phyloP scores from a whole-genome alignment of 805 yeast genomes.

The Metschnikowia continentalis region DNA sequence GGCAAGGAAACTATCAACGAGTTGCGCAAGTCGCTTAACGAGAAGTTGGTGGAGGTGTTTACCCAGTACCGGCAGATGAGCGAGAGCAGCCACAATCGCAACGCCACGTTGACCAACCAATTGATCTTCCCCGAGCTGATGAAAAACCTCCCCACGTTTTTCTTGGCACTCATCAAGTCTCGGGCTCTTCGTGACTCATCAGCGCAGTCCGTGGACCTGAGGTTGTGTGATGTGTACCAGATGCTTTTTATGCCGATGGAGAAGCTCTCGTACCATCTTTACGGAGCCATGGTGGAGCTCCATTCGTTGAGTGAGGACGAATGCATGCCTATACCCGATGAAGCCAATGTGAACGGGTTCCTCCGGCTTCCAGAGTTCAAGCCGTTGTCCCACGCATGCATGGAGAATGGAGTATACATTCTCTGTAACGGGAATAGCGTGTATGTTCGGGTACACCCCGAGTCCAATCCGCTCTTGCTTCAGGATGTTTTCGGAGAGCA shows the following conservation, averaged over 20 bases:
- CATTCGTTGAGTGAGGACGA: slow-evolving; percentile 62
- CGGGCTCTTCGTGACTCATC: slow-evolving; percentile 53
- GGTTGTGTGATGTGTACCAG: slow-evolving; percentile 51
- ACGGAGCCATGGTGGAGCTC: slow-evolving; percentile 75
- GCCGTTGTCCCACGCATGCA: slow-evolving; percentile 40
- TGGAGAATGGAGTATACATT: slow-evolving; percentile 73
- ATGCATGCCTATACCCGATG: slow-evolving; percentile 23
- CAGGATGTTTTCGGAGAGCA: slow-evolving; percentile 68
- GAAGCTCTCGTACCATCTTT: slow-evolving; percentile 58
- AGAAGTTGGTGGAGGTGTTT: slow-evolving; percentile 42
- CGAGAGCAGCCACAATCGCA: slow-evolving; percentile 35
- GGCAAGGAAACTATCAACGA: slow-evolving; percentile 38
- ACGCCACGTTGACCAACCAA: slow-evolving; percentile 45
- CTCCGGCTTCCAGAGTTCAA: slow-evolving; percentile 49
- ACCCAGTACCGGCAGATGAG: slow-evolving; percentile 50
- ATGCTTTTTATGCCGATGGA: slow-evolving; percentile 54
- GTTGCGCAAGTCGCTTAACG: slow-evolving; percentile 36
- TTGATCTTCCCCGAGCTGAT: slow-evolving; percentile 80
- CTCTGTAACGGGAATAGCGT: slow-evolving; percentile 63
- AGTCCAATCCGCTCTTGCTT: slow-evolving; percentile 61
- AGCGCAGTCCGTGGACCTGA: slow-evolving; percentile 54
- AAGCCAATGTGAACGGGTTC: slow-evolving; percentile 41
- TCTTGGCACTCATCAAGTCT: slow-evolving; percentile 67
- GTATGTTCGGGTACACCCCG: slow-evolving; percentile 64
- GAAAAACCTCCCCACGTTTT: slow-evolving; percentile 61